Percentiles rank a stretch among this genome's conserved stretches.
Conservation (phyloP, 352 stramenopile species). For the Phytophthora constricta region DNA sequence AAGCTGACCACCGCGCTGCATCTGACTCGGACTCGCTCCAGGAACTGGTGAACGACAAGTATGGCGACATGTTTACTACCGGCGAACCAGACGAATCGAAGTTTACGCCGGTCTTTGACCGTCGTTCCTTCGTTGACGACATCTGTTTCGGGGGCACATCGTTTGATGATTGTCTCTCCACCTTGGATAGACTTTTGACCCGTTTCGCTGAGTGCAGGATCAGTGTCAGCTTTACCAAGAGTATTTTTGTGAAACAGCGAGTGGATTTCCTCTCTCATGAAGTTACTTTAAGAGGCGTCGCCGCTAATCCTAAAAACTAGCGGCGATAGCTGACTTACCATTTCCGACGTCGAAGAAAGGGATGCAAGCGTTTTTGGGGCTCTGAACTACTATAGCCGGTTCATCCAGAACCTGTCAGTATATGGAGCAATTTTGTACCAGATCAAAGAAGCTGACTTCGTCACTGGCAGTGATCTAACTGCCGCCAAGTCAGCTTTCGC, state of each 20-base stretch:
- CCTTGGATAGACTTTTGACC: background rate
- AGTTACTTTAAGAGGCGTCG: background rate
- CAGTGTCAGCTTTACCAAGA: background rate
- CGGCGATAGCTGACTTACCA: background rate
- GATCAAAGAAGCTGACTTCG: background rate
- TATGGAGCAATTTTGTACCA: background rate
- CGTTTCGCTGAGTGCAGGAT: background rate
- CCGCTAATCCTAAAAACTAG: background rate
- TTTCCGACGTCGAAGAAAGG: background rate
- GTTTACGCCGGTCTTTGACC: background rate
- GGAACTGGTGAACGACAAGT: background rate
- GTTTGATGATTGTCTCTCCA: background rate
- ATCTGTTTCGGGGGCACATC: constrained; percentile 1
- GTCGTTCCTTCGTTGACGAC: constrained; percentile 2
- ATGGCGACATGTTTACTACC: background rate
- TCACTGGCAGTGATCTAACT: background rate
- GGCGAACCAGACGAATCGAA: background rate
- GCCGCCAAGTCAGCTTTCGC: background rate
- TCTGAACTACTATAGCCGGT: background rate
- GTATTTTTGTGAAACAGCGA: background rate
- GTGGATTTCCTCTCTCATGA: background rate
- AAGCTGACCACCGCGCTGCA: background rate
- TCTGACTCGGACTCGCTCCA: background rate
- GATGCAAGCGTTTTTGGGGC: background rate
- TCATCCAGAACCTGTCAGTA: background rate